Evolutionary conservation across 2,329 filamentous ascomycete species (phyloP).

Genomic region (Penicillium sp.): DNA sequence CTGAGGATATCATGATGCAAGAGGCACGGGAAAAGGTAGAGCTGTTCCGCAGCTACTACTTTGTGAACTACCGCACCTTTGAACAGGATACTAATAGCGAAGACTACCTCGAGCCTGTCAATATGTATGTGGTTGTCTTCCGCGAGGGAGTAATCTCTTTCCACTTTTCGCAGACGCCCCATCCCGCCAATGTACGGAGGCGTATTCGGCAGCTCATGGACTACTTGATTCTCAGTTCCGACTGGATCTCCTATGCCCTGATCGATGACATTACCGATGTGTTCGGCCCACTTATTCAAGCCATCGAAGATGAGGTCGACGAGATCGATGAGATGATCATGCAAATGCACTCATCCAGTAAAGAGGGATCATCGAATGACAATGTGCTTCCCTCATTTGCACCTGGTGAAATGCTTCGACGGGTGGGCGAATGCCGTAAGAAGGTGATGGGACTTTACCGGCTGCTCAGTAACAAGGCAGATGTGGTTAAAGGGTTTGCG

Average conservation of each 20-base stretch:
- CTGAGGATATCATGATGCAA: constrained; percentile 96
- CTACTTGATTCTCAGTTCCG: constrained; percentile 86
- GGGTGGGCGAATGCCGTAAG: constrained; percentile 92
- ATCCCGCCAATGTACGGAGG: constrained; percentile 91
- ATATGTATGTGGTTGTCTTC: constrained; percentile 97
- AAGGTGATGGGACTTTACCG: constrained; percentile 96
- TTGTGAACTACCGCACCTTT: constrained; percentile 97
- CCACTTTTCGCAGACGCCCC: constrained; percentile 94
- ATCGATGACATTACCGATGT: constrained; percentile 99
- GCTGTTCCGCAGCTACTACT: constrained; percentile 96
- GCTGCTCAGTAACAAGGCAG: constrained; percentile 92
- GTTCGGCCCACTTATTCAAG: constrained; percentile 87
- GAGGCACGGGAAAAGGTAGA: constrained; percentile 98
- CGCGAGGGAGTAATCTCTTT: constrained; percentile 93
- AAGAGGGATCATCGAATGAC: constrained; percentile 35
- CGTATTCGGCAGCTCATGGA: constrained; percentile 91
- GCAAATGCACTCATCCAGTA: constrained; percentile 66
- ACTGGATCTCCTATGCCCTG: constrained; percentile 98
- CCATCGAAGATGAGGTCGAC: constrained; percentile 94
- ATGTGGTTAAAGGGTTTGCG: constrained; percentile 98
- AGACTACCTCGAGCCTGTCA: constrained; percentile 90
- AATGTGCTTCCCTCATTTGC: constrained; percentile 45
- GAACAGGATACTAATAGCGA: constrained; percentile 90
- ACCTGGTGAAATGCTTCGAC: constrained; percentile 80
- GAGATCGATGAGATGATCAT: constrained; percentile 94